Conservation (phyloP, 306 rosid genomes). For the Medicago arabica region DNA sequence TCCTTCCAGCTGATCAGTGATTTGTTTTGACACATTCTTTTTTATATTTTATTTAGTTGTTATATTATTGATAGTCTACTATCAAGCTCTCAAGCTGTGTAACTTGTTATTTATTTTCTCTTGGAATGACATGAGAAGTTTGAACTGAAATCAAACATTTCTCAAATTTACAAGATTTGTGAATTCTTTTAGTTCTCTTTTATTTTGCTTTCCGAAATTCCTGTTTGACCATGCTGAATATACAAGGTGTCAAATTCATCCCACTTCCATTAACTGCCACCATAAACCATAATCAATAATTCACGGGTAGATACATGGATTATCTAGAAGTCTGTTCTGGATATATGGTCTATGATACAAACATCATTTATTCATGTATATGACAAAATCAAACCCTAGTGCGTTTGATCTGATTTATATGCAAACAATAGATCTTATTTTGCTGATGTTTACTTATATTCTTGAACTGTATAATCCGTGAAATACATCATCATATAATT, state of each 20-base stretch:
- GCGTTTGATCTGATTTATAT: background rate
- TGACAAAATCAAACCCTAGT: background rate
- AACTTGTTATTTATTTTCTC: slow-evolving; percentile 19
- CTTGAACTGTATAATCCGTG: background rate
- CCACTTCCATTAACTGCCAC: background rate
- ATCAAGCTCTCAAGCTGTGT: background rate
- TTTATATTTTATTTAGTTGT: background rate
- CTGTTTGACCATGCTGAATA: background rate
- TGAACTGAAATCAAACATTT: slow-evolving; percentile 26
- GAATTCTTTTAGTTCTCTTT: slow-evolving; percentile 1
- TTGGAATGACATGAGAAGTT: slow-evolving; percentile 28
- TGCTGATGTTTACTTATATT: background rate
- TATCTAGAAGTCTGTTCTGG: background rate
- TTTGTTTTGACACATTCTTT: slow-evolving; percentile 24
- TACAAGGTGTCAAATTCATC: background rate
- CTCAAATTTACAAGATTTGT: slow-evolving; percentile 25
- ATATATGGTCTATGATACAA: background rate
- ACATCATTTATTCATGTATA: background rate
- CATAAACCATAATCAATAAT: background rate
- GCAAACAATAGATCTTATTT: background rate
- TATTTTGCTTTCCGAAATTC: background rate
- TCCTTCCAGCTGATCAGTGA: slow-evolving; percentile 36
- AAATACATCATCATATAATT: background rate
- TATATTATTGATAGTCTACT: slow-evolving; percentile 6
- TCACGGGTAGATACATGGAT: background rate